Evolutionary conservation across 1,139 yeast genomes (phyloP), one percentile per base, ranked within the genome.

Genomic region (Scheffersomyces titani): DNA sequence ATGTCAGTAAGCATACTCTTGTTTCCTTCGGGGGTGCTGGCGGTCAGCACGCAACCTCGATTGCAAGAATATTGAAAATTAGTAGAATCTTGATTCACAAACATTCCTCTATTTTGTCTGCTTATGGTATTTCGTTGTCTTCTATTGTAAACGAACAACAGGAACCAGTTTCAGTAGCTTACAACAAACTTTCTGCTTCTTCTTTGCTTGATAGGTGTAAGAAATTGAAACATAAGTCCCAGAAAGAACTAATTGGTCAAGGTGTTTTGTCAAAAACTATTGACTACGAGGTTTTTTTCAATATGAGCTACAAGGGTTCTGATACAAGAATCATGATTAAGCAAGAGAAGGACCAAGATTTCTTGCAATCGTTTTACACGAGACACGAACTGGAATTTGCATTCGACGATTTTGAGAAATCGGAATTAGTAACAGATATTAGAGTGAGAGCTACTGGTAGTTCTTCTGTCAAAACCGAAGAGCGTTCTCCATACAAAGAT

Each of bases 361-460:
- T 74, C 63, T 70, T 77, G 50, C 70, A 72, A 48, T 62, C 70
- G 53, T 87, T 86, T 66, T 70, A 80, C 50, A 70, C 73, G 7
- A 71, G 78, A 55, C 94, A 89, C 67, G 75, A 80, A 61, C 80
- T 84, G 57, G 93, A 89, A 67, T 89, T 89, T 73, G 93, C 93
- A 0, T 89, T 89, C 67, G 71, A 83, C 7, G 83, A 87, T 61
- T 66, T 68, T 16, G 83, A 85, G 22, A 81, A 89, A 51, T 80
- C 77, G 5, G 65, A 66, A 2, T 19, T 65, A 24, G 58, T 67
- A 2, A 55, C 65, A 21, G 69, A 66, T 52, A 57, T 67, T 13
- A 59, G 69, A 50, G 66, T 60, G 30, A 80, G 92, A 54, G 87
- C 85, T 3, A 78, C 85, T 55, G 90, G 89, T 18, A 79, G 78